Conservation (phyloP, 345 rosid genomes). For the Syzygium jambos region DNA sequence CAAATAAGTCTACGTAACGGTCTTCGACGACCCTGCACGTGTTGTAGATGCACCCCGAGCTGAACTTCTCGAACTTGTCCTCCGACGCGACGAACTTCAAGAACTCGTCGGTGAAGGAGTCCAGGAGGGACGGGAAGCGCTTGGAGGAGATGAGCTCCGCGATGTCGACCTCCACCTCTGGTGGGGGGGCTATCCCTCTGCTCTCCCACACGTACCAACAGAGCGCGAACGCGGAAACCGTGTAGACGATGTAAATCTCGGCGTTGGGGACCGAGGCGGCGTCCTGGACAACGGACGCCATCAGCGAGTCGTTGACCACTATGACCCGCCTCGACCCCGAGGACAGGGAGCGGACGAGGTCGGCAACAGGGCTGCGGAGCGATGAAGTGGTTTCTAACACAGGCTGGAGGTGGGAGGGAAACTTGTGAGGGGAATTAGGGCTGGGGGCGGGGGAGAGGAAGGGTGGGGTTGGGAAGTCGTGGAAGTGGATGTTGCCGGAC, state of each 20-base stretch:
- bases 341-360: slow-evolving; percentile 1
- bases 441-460: slow-evolving; percentile 8
- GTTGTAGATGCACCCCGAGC: background rate
- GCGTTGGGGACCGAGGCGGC: background rate
- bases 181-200: background rate
- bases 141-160: background rate
- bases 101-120: slow-evolving; percentile 29
- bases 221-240: slow-evolving; percentile 5
- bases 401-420: slow-evolving; percentile 12
- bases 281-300: slow-evolving; percentile 11
- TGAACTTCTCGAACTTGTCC: background rate
- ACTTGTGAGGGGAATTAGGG: slow-evolving; percentile 5
- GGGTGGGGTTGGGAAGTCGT: slow-evolving; percentile 9
- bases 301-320: slow-evolving; percentile 6
- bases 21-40: slow-evolving; percentile 1
- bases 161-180: background rate
- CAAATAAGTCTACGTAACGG: background rate
- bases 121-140: background rate
- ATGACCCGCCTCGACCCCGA: background rate
- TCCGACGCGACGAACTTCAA: background rate
- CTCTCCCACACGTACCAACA: background rate
- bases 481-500: slow-evolving; percentile 5
- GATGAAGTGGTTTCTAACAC: background rate
- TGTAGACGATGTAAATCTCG: slow-evolving; percentile 4
- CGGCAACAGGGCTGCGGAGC: slow-evolving; percentile 3